Base-by-base conservation (phyloP, 345 rosid species). In the Gossypium raimondii region DNA sequence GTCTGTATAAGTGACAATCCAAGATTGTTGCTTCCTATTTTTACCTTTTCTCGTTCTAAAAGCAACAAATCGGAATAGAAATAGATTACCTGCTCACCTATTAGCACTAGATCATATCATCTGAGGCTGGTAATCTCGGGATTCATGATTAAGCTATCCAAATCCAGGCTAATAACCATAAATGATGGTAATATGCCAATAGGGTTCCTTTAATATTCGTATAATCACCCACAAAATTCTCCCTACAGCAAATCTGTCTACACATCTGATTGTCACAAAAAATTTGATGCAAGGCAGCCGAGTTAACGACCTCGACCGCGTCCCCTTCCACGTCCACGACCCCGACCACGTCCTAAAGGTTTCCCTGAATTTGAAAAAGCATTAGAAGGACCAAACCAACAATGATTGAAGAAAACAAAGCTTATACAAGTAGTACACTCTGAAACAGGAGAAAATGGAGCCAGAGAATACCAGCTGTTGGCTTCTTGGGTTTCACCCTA, bases 401-500 rank as follows among this genome's bases (percentile, higher is more conserved):
- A 25, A 58, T 24, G 25, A 13, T 4, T 2, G 34, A 11, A 11
- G 2, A 43, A 80, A 68, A 17, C 57, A 58, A 65, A 48, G 25
- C 57, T 25, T 7, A 29, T 44, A 73, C 61, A 60, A 25, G 71
- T 64, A 44, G 74, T 57, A 45, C n/a, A 52, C 62, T 14, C 64
- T 38, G 67, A 6, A 13, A 76, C 41, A 7, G 63, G 63, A 16
- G n/a, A 12, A 64, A 50, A 59, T 53, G 25, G 38, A 24, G 43
- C 73, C 10, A 9, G 56, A 12, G 43, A 3, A 66, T 84, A 93
- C 99, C 99, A 60, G 97, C 93, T 78, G 89, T 87, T 82, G 97
- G 87, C 85, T 96, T 93, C 93, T 93, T 96, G 51, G 98, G 97
- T 78, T 93, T 93, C 80, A 96, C 86, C 85, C 89, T 89, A 63